phyloP scores from a whole-genome alignment of 331 rosid species.

The Saraca asoca region DNA sequence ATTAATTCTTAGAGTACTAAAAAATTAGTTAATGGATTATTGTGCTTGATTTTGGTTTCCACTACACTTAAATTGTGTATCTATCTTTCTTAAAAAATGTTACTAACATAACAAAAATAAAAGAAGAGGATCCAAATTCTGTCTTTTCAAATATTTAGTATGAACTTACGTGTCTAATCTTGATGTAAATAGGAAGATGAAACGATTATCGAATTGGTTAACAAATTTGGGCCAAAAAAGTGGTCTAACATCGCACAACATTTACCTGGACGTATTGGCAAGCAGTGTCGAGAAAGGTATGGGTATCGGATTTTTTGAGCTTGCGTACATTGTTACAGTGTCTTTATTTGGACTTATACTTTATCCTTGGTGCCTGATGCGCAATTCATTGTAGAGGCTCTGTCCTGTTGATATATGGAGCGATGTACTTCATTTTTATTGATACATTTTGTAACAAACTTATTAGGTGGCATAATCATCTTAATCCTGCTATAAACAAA shows the following conservation, averaged over 20 bases:
- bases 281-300: conserved; percentile 99
- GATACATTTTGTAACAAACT: conserved; percentile 28
- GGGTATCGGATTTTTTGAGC: conserved; percentile 27
- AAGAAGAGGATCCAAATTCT: neutral
- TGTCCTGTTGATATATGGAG: conserved; percentile 18
- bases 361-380: neutral
- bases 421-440: conserved; percentile 20
- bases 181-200: conserved; percentile 82
- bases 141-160: conserved; percentile 17
- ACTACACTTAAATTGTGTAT: too few species aligned
- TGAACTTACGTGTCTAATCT: conserved; percentile 33
- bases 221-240: conserved; percentile 88
- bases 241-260: conserved; percentile 98
- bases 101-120: too few species aligned
- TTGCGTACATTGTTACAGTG: conserved; percentile 4
- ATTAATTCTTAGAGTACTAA: too few species aligned
- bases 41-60: too few species aligned
- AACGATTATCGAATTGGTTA: conserved; percentile 69
- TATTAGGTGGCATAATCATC: conserved; percentile 98
- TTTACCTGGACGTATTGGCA: conserved; percentile 98
- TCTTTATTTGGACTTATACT: conserved; percentile 5
- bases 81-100: too few species aligned
- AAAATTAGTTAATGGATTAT: too few species aligned
- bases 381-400: conserved; percentile 14
- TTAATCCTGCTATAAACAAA: conserved; percentile 93